Conservation (phyloP, 1,139 yeast genomes). For the Yamadazyma oceani region DNA sequence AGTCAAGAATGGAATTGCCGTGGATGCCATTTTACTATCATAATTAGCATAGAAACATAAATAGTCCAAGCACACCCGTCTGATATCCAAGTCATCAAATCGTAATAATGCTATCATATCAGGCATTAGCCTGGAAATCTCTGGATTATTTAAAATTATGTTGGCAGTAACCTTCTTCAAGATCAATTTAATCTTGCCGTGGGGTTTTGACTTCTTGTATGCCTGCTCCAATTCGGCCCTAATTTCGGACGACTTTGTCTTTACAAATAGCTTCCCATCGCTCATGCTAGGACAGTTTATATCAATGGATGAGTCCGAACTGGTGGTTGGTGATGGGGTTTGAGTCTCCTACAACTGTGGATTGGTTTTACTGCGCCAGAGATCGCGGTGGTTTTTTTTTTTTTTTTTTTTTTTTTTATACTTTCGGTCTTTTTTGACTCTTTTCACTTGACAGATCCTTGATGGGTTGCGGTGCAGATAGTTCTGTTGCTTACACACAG, state of each 20-base stretch:
- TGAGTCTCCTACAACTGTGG: neutral
- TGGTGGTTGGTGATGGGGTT: too few relatives aligned
- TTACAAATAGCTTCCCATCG: conserved; percentile 43
- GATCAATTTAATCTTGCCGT: conserved; percentile 53
- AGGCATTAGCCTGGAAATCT: conserved; percentile 65
- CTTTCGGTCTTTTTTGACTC: too few relatives aligned
- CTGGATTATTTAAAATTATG: conserved; percentile 78
- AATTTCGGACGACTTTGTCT: conserved; percentile 53
- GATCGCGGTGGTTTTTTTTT: neutral
- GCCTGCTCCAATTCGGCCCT: conserved; percentile 56
- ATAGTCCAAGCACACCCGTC: conserved; percentile 66
- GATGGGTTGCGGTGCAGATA: too few relatives aligned
- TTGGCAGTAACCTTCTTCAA: conserved; percentile 81
- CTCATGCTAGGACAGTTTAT: conserved; percentile 26
- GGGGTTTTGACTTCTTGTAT: conserved; percentile 53
- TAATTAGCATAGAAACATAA: conserved; percentile 57
- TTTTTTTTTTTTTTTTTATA: too few relatives aligned
- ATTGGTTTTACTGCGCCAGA: neutral
- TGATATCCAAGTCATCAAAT: conserved; percentile 68
- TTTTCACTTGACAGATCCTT: too few relatives aligned
- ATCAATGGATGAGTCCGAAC: too few relatives aligned
- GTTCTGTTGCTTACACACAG: too few relatives aligned
- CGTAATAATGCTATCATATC: conserved; percentile 65
- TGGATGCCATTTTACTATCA: conserved; percentile 55
- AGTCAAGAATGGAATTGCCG: conserved; percentile 56